Evolutionary conservation across 352 stramenopile species (phyloP).

Genomic region (Phytophthora citricola): DNA sequence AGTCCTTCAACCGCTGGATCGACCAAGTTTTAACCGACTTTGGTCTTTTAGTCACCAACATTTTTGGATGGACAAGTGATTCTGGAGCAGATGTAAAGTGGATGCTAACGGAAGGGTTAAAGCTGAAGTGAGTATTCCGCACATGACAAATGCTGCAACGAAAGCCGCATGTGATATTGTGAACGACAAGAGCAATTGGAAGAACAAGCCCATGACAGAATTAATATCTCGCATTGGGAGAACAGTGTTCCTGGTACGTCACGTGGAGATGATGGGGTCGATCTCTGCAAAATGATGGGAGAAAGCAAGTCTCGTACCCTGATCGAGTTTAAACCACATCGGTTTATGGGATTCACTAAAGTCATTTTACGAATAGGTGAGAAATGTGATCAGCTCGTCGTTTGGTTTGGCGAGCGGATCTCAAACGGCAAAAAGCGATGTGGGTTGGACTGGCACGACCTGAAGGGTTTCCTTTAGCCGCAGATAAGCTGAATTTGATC

Average conservation of each 20-base stretch:
- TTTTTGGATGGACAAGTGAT: constrained; percentile 6
- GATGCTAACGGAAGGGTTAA: not conserved
- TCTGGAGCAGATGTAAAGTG: constrained; percentile 1
- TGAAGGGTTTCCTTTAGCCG: not conserved
- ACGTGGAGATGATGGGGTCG: not conserved
- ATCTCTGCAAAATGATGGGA: not conserved
- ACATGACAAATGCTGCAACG: constrained; percentile 3
- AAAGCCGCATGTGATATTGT: not conserved
- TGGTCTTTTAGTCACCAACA: not conserved
- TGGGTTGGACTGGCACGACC: not conserved
- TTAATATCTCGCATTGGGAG: not conserved
- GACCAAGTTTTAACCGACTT: constrained; percentile 1
- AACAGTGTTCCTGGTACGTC: not conserved
- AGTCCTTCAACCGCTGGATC: constrained; percentile 4
- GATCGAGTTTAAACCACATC: not conserved
- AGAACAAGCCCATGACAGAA: not conserved
- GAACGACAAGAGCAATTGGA: not conserved
- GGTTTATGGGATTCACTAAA: not conserved
- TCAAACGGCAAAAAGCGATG: not conserved
- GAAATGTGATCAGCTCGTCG: not conserved
- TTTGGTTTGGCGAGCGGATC: not conserved
- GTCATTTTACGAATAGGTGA: not conserved
- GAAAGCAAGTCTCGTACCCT: not conserved
- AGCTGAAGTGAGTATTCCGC: constrained; percentile 1
- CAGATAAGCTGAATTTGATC: not conserved